phyloP scores from a whole-genome alignment of 1,139 yeast species.

The Suhomyces choctaworum region DNA sequence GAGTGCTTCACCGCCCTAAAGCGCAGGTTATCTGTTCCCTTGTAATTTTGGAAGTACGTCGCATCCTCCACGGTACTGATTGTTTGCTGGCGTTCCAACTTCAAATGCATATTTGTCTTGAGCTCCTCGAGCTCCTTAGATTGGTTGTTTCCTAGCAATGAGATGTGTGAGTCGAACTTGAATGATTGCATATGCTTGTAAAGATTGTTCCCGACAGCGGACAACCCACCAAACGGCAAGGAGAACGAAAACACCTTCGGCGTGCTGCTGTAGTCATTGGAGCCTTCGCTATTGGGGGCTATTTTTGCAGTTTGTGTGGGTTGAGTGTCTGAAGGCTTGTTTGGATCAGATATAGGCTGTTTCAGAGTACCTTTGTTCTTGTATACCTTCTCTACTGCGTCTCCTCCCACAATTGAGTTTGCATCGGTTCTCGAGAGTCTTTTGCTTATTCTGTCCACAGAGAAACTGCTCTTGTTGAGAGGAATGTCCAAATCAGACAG shows the following conservation, averaged over 20 bases:
- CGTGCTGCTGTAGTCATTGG: slow-evolving; percentile 3
- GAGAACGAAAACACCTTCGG: slow-evolving; percentile 43
- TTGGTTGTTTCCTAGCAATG: slow-evolving; percentile 20
- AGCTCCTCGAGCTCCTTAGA: slow-evolving; percentile 23
- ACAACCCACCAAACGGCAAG: slow-evolving; percentile 39
- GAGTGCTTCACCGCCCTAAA: slow-evolving; percentile 68
- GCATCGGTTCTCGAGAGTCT: slow-evolving; percentile 35
- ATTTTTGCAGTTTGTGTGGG: slow-evolving; percentile 11
- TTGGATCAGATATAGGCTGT: slow-evolving; percentile 18
- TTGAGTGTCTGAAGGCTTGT: slow-evolving; percentile 18
- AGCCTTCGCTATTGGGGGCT: slow-evolving; percentile 2
- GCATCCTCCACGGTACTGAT: slow-evolving; percentile 68
- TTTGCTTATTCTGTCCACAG: slow-evolving; percentile 2
- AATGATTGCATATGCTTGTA: slow-evolving; percentile 25
- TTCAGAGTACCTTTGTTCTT: slow-evolving; percentile 4
- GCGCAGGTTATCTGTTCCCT: slow-evolving; percentile 65
- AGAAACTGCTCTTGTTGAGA: background rate
- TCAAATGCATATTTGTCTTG: slow-evolving; percentile 40
- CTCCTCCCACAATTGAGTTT: slow-evolving; percentile 44
- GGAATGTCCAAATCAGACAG: background rate
- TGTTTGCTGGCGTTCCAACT: slow-evolving; percentile 56
- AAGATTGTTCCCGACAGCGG: slow-evolving; percentile 28
- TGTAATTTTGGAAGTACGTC: slow-evolving; percentile 51
- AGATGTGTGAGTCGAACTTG: slow-evolving; percentile 26
- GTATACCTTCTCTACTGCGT: slow-evolving; percentile 19